phyloP scores from a whole-genome alignment of 192 early-diverging fungal genomes.

The Umbelopsis sp. region DNA sequence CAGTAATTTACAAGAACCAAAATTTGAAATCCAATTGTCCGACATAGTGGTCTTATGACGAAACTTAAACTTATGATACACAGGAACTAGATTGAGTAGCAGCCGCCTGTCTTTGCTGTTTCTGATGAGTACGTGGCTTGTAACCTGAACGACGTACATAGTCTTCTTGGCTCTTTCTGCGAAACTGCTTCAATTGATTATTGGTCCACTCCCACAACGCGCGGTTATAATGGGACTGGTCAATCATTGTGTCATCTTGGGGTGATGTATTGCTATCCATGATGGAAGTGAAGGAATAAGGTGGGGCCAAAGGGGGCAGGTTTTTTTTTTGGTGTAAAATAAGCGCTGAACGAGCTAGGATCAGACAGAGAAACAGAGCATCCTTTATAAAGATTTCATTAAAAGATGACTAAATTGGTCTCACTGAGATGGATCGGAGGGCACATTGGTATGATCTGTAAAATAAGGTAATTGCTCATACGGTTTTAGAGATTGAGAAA shows the following conservation, averaged over 20 bases:
- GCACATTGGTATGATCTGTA: background rate
- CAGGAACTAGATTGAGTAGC: too few relatives aligned
- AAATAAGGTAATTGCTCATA: background rate
- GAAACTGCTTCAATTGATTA: background rate
- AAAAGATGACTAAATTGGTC: background rate
- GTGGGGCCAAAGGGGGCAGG: background rate
- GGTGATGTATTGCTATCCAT: too few relatives aligned
- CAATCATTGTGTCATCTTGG: background rate
- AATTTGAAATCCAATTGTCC: too few relatives aligned
- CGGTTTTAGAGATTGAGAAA: too few relatives aligned
- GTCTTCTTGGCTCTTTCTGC: background rate
- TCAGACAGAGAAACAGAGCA: too few relatives aligned
- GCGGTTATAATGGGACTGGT: background rate
- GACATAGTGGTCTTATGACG: too few relatives aligned
- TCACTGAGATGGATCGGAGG: constrained; percentile 15
- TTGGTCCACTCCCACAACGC: constrained; percentile 10
- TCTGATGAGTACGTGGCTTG: background rate
- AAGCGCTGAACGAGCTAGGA: too few relatives aligned
- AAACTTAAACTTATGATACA: too few relatives aligned
- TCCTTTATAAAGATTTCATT: background rate
- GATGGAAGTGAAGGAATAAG: background rate
- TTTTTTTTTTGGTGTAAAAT: background rate
- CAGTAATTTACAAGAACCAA: too few relatives aligned
- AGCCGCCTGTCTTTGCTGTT: background rate
- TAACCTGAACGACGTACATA: background rate